Evolutionary conservation across 2,329 filamentous ascomycete species (phyloP).

Genomic region (Calonectria pauciramosa): DNA sequence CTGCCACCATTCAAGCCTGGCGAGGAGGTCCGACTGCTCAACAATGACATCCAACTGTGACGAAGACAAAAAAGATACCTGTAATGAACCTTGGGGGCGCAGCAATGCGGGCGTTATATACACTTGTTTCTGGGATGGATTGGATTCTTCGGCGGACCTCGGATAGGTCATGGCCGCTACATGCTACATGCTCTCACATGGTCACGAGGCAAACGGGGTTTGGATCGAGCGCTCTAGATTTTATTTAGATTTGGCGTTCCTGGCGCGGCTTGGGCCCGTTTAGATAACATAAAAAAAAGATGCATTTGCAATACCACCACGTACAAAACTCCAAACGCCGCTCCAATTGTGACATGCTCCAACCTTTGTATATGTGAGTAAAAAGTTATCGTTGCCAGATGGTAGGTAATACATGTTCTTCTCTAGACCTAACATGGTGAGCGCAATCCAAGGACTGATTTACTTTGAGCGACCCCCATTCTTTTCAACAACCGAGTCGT

Average conservation of each 20-base stretch:
- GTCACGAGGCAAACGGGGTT: constrained; percentile 35
- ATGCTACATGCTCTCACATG: constrained; percentile 26
- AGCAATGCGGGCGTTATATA: constrained; percentile 43
- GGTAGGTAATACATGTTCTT: background rate
- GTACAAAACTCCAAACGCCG: constrained; percentile 37
- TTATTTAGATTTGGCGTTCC: constrained; percentile 40
- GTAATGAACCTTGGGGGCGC: constrained; percentile 33
- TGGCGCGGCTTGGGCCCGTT: constrained; percentile 38
- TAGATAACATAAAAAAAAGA: constrained; percentile 42
- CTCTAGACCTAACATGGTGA: background rate
- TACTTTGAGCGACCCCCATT: constrained; percentile 19
- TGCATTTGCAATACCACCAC: constrained; percentile 26
- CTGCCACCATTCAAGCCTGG: constrained; percentile 97
- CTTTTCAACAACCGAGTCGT: constrained; percentile 48
- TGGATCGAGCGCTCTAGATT: constrained; percentile 43
- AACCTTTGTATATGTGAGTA: constrained; percentile 29
- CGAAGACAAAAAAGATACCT: constrained; percentile 36
- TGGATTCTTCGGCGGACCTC: constrained; percentile 34
- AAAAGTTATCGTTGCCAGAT: constrained; percentile 25
- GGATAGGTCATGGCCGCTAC: constrained; percentile 35
- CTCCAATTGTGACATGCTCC: constrained; percentile 27
- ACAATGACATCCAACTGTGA: constrained; percentile 87
- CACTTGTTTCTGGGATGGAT: constrained; percentile 36
- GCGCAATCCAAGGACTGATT: background rate
- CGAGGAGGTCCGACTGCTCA: constrained; percentile 90